A percentile compares a stretch with the other conserved stretches of the same genome.
Conservation (phyloP, 805 yeast genomes). For the Jamesozyma gamospora region DNA sequence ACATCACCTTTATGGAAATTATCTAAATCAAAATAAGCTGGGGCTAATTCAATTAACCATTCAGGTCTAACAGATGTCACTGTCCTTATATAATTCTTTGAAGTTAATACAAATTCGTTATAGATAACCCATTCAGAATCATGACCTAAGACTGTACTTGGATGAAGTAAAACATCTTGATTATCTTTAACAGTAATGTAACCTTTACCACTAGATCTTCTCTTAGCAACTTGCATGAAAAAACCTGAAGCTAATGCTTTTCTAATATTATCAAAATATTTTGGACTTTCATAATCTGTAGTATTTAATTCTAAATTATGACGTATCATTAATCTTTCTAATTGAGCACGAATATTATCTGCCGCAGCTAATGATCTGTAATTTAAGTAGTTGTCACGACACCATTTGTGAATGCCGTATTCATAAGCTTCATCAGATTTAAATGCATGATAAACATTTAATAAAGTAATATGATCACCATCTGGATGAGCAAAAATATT, state of each 20-base stretch:
- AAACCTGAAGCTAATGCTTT: constrained; percentile 87
- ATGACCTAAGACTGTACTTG: constrained; percentile 80
- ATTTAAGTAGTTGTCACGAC: constrained; percentile 80
- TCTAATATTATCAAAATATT: constrained; percentile 69
- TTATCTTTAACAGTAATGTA: constrained; percentile 89
- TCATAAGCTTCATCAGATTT: constrained; percentile 61
- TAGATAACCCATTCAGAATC: constrained; percentile 91
- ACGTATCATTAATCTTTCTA: constrained; percentile 72
- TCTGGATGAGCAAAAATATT: constrained; percentile 81
- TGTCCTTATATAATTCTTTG: constrained; percentile 88
- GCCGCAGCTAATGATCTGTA: constrained; percentile 78
- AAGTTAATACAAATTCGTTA: constrained; percentile 89
- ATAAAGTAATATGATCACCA: constrained; percentile 87
- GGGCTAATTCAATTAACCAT: constrained; percentile 75
- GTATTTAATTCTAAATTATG: constrained; percentile 64
- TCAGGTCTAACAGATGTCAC: constrained; percentile 87
- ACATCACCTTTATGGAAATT: constrained; percentile 67
- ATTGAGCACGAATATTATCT: constrained; percentile 76
- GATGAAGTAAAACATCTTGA: constrained; percentile 91
- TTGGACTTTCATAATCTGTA: constrained; percentile 54
- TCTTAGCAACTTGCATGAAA: constrained; percentile 97
- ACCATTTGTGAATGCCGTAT: constrained; percentile 70
- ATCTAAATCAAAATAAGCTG: constrained; percentile 53
- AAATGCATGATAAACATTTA: constrained; percentile 83
- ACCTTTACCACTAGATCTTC: constrained; percentile 70